Base-by-base conservation (phyloP, 768 basidiomycete species). In the Hericium coralloides region DNA sequence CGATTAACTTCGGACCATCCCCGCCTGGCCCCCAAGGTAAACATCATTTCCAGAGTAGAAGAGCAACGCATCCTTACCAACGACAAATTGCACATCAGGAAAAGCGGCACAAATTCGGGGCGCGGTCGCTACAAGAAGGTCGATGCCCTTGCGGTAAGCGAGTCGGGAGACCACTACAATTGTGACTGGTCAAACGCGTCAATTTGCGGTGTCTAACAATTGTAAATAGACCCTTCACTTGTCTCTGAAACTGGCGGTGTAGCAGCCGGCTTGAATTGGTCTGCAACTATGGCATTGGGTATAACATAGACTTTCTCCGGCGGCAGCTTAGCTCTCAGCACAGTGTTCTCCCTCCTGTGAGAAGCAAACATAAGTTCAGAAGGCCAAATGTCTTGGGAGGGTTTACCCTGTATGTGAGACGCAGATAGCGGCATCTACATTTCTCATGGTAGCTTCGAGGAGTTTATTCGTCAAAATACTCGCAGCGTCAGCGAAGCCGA, bases 401-500 rank as follows among this genome's bases (percentile, higher is more conserved):
- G 66, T 83, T 54, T 66, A 92, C 95, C 95, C 93, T 0, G 95
- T 98, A 71, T 98, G 89, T 8, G 93, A 95, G 50, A 98, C 97
- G 63, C 94, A 98, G 23, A 98, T 94, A 1, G 90, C 92, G 0
- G 87, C 92, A 63, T 98, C 95, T 0, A 95, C 91, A 67, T 95
- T 94, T 58, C 85, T 81, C 65, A 99, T 73, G 2, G 89, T 86
- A 4, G 82, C 93, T 12, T 83, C 88, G 41, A 98, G 75, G 37
- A 99, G 79, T 69, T 99, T 99, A 74, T 99, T 99, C 5, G 97
- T 98, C 61, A 98, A 75, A 41, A 99, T 95, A 63, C 95, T 94
- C 1, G 94, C 95, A 15, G 97, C 95, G 66, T 98, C 95, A 36
- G 92, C 95, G 66, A 99, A 94, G 1, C 94, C 95, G 63, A 98